Base-by-base conservation (phyloP, 768 basidiomycete genomes). In the Xerocomellus intermedius region DNA sequence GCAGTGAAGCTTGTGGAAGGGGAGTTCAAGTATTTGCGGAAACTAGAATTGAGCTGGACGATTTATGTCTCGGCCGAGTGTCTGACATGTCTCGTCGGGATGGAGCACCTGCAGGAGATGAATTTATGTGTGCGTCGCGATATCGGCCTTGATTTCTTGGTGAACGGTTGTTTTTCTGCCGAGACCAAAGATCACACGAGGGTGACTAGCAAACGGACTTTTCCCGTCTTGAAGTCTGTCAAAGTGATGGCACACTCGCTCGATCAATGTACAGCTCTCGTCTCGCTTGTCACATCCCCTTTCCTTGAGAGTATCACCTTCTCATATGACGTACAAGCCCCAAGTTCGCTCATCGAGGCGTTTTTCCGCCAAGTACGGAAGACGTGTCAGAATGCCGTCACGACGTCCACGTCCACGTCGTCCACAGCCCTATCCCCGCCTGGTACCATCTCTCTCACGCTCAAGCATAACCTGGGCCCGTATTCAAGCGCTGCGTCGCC, bases 321-420 rank as follows among this genome's bases (percentile, higher is more conserved):
- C 36, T 61, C 59, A 13, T 72, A 70, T 24, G 66, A 70, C 32
- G 38, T 55, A 16, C 69, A 70, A 52, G 66, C 68, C 9, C 56
- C 64, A 12, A 59, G 54, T 24, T 33, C 47, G 12, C 54, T 58
- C 33, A 46, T 70, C 24, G 56, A 57, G 16, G 50, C 61, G 14
- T 70, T 72, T 48, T 60, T 70, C 50, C 50, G 38, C n/a, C 61
- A 67, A 32, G 43, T 69, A 16, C 53, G 52, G 41, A 45, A 39
- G 46, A 64, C 67, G 22, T 69, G 63, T 26, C 44, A 9, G 7
- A 16, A 52, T 35, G 3, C 43, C 5, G 35, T 26, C 22, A 22
- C 33, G 8, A 19, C 21, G 8, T 26, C 52, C 28, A 35, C 14
- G 12, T 28, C 42, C 28, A 35, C 14, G 12, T 28, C 42, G 26